Evolutionary conservation across 2,329 filamentous ascomycete species (phyloP).

Genomic region (Shiraia sp.): DNA sequence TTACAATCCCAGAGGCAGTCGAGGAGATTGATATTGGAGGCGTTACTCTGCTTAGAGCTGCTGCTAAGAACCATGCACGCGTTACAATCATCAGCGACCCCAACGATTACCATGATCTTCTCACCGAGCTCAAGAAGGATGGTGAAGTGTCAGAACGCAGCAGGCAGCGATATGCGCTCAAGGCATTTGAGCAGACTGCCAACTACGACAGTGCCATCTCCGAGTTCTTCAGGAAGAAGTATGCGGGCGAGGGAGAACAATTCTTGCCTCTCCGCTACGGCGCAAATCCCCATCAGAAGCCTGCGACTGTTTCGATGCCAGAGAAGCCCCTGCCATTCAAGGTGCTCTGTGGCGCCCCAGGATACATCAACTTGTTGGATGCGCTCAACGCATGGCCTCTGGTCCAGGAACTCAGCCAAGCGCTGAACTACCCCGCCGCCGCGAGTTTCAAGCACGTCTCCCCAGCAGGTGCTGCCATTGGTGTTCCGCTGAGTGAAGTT

Average conservation of each 20-base stretch:
- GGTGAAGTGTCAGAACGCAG: constrained; percentile 84
- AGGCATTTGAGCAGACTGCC: constrained; percentile 97
- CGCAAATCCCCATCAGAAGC: constrained; percentile 97
- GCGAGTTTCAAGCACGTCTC: constrained; percentile 99
- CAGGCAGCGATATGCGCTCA: constrained; percentile 88
- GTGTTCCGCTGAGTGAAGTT: constrained; percentile 78
- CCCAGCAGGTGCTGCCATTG: constrained; percentile 92
- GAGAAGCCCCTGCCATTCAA: constrained; percentile 87
- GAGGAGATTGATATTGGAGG: constrained; percentile 98
- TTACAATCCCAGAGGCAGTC: constrained; percentile 93
- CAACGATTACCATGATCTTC: constrained; percentile 88
- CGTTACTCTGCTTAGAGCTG: constrained; percentile 92
- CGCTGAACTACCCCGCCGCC: constrained; percentile 84
- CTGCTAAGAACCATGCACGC: constrained; percentile 95
- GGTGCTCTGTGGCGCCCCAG: constrained; percentile 84
- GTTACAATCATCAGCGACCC: constrained; percentile 97
- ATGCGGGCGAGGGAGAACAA: constrained; percentile 82
- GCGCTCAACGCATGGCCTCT: constrained; percentile 95
- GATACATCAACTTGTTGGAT: constrained; percentile 97
- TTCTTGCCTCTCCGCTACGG: constrained; percentile 89
- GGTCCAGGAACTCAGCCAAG: constrained; percentile 92
- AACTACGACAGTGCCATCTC: constrained; percentile 95
- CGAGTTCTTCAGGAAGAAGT: constrained; percentile 97
- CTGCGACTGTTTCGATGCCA: constrained; percentile 79
- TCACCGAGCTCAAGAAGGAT: constrained; percentile 82